Base-by-base conservation (phyloP, 2,329 filamentous ascomycete species). In the Beauveria sp. region DNA sequence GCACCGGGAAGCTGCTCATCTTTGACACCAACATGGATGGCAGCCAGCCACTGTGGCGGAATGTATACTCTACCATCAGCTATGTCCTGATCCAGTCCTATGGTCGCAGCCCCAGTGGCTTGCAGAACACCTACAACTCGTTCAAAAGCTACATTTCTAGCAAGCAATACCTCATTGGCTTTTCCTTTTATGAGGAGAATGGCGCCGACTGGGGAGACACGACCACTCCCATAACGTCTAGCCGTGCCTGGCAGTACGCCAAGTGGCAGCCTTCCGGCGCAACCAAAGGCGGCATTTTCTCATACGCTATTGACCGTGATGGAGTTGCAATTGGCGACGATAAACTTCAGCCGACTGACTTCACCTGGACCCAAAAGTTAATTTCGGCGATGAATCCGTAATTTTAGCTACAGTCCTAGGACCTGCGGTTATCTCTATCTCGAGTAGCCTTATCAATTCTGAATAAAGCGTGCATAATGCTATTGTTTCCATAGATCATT, bases 41-140 rank as follows among this genome's bases (percentile, higher is more conserved):
- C 38, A 47, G 42, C 49, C 51, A 57, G 8, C 18, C 54, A 5
- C 55, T 62, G 10, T 62, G 58, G 55, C 47, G 49, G n/a, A 46
- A 52, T 30, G 55, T 62, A n/a, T 42, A 62, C 47, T 9, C 47
- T 14, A 58, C 55, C 12, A 14, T 62, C 22, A 58, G 34, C 55
- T 62, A 62, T 24, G 60, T 58, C 5, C 49, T 62, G 30, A 51
- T 62, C 14, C 60, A 62, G 34, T 62, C 60, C 4, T 62, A 62
- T 42, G 60, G 60, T 6, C 54, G 60, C n/a, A 58, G 60, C 16
- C n/a, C 55, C 24, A 45, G 49, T 20, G 20, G 54, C 12, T 30
- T 62, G 38, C 60, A 62, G 16, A 12, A 12, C 26, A 62, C 60
- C 9, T 62, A 22, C 34, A 52, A 58, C 50, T 38, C 49, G 1